A percentile compares a stretch with the other conserved stretches of the same genome.
Conservation (phyloP, 495 filamentous ascomycete genomes). For the Pyronema omphalodes region DNA sequence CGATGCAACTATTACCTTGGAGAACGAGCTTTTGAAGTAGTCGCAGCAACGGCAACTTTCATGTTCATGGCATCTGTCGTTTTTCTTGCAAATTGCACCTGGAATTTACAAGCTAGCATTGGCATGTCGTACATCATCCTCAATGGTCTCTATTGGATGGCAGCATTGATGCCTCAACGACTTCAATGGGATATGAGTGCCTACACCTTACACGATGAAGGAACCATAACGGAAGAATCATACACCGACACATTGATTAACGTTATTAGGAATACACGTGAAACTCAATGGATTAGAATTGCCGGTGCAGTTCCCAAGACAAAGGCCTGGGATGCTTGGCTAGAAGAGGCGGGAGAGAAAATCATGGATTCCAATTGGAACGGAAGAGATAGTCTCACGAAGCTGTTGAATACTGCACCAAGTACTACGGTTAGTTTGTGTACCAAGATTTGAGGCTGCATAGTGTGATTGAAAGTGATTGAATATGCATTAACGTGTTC, state of each 20-base stretch:
- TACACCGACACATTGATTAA: background rate
- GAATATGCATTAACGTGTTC: no score
- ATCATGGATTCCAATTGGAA: background rate
- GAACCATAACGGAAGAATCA: background rate
- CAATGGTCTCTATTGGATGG: conserved; percentile 42
- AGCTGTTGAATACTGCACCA: no score
- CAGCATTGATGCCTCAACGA: conserved; percentile 28
- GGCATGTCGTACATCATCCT: conserved; percentile 38
- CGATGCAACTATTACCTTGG: conserved; percentile 34
- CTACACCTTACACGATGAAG: background rate
- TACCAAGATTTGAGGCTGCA: no score
- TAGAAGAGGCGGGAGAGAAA: conserved; percentile 3
- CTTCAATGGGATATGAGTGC: conserved; percentile 1
- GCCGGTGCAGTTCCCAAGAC: background rate
- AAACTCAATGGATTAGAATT: background rate
- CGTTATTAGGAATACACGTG: background rate
- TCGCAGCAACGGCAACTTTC: conserved; percentile 40
- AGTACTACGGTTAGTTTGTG: no score
- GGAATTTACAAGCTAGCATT: conserved; percentile 39
- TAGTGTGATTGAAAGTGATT: no score
- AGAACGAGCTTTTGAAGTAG: conserved; percentile 28
- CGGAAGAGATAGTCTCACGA: background rate
- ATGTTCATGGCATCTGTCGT: conserved; percentile 44
- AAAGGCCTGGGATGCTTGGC: background rate
- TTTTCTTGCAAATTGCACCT: conserved; percentile 42